Evolutionary conservation across 2,329 filamentous ascomycete genomes (phyloP).

Genomic region (Alternaria brassicicola): DNA sequence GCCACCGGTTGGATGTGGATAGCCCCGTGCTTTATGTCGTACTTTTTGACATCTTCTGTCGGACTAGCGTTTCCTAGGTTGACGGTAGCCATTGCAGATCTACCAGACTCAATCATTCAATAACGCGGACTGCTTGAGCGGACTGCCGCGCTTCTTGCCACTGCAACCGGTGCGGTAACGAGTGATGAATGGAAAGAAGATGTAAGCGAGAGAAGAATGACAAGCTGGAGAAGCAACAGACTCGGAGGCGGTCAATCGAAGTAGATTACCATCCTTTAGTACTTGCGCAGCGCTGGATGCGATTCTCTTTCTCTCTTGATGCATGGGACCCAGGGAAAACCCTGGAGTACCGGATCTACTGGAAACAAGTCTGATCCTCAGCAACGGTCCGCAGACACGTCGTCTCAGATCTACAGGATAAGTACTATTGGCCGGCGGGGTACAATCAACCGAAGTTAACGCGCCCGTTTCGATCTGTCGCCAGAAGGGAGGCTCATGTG

Average conservation of each 20-base stretch:
- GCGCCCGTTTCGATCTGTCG: constrained; percentile 32
- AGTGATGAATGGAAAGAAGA: constrained; percentile 1
- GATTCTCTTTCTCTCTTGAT: constrained; percentile 33
- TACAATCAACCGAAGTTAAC: constrained; percentile 43
- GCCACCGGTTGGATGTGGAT: constrained; percentile 39
- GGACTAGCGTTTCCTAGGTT: constrained; percentile 38
- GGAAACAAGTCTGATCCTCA: constrained; percentile 46
- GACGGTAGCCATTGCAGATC: constrained; percentile 42
- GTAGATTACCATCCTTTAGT: constrained; percentile 49
- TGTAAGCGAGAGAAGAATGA: constrained; percentile 14
- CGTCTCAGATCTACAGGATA: constrained; percentile 34
- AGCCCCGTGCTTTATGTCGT: constrained; percentile 43
- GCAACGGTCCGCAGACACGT: constrained; percentile 40
- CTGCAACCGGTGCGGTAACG: constrained; percentile 17
- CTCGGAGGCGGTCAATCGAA: constrained; percentile 23
- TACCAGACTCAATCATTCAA: constrained; percentile 24
- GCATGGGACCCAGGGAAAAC: constrained; percentile 36
- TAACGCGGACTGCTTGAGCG: constrained; percentile 32
- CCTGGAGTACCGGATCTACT: constrained; percentile 48
- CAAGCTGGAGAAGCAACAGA: constrained; percentile 18
- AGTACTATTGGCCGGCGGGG: constrained; percentile 41
- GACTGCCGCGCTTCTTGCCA: constrained; percentile 37
- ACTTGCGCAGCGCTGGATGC: constrained; percentile 28
- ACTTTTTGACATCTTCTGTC: constrained; percentile 29
- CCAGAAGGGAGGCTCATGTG: constrained; percentile 31